Percentiles rank a stretch among this genome's conserved stretches.
Evolutionary conservation across 441 rosid genomes (phyloP).

Genomic region (Erodium texanum): DNA sequence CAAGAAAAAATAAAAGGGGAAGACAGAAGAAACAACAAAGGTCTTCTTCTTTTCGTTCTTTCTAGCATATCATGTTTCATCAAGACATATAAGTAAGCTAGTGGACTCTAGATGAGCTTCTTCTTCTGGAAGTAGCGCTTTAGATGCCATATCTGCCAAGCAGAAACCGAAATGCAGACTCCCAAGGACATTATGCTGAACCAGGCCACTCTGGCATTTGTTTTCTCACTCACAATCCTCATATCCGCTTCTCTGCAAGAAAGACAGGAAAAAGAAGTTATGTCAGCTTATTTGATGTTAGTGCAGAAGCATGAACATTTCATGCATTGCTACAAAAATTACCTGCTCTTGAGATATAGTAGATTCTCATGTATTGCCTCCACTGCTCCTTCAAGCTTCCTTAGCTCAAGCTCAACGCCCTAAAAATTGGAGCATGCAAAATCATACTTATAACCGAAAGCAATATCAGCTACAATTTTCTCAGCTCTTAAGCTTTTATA

Average conservation of each 20-base stretch:
- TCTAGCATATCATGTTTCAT: slow-evolving; percentile 15
- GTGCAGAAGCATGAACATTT: slow-evolving; percentile 4
- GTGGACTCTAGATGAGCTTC: slow-evolving; percentile 49
- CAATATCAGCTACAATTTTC: not conserved
- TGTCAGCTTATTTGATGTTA: not conserved
- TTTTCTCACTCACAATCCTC: slow-evolving; percentile 58
- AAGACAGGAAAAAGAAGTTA: not conserved
- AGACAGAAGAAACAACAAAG: not conserved
- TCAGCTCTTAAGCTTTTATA: not conserved
- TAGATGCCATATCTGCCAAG: slow-evolving; percentile 60
- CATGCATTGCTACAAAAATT: slow-evolving; percentile 4
- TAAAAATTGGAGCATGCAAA: no score
- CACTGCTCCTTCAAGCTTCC: slow-evolving; percentile 74
- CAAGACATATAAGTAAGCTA: slow-evolving; percentile 5
- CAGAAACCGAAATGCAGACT: slow-evolving; percentile 52
- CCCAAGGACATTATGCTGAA: slow-evolving; percentile 67
- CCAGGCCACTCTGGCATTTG: slow-evolving; percentile 62
- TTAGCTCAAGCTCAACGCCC: slow-evolving; percentile 87
- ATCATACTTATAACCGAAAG: no score
- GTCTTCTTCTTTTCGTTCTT: not conserved
- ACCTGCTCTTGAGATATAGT: slow-evolving; percentile 54
- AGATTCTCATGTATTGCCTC: slow-evolving; percentile 75
- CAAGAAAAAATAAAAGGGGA: not conserved
- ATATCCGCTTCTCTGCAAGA: slow-evolving; percentile 65
- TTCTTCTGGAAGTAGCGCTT: slow-evolving; percentile 72